phyloP scores from a whole-genome alignment of 2,329 filamentous ascomycete genomes.

The Penicillium sp. region DNA sequence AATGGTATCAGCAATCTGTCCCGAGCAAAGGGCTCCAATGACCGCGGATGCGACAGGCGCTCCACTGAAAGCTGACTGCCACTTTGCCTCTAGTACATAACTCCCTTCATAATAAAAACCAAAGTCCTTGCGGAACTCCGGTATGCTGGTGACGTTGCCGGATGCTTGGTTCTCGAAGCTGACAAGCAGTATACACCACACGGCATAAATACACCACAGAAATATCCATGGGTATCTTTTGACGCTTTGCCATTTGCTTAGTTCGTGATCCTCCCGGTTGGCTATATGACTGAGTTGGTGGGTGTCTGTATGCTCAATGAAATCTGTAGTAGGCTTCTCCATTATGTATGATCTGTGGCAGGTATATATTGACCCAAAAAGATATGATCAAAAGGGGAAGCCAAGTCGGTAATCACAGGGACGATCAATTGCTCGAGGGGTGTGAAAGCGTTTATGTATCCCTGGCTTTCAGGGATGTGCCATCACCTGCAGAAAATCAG shows the following conservation, averaged over 20 bases:
- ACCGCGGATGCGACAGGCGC: conserved; percentile 43
- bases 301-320: conserved; percentile 7
- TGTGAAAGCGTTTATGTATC: background rate
- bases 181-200: conserved; percentile 16
- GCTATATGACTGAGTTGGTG: conserved; percentile 13
- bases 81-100: conserved; percentile 45
- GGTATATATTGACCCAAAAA: background rate
- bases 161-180: conserved; percentile 17
- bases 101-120: conserved; percentile 36
- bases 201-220: conserved; percentile 15
- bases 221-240: conserved; percentile 14
- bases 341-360: background rate
- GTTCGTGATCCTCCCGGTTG: conserved; percentile 12
- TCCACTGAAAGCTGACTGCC: conserved; percentile 49
- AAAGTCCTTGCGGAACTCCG: conserved; percentile 49
- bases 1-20: conserved; percentile 14
- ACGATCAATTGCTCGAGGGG: background rate
- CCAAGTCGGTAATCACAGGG: background rate
- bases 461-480: background rate
- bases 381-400: background rate
- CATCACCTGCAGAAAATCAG: background rate
- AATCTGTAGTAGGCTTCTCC: conserved; percentile 11
- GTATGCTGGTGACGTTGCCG: conserved; percentile 42
- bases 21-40: conserved; percentile 13
- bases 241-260: conserved; percentile 13